Conservation (phyloP, 73 alveolate species). For the Paramecium pentaurelia region DNA sequence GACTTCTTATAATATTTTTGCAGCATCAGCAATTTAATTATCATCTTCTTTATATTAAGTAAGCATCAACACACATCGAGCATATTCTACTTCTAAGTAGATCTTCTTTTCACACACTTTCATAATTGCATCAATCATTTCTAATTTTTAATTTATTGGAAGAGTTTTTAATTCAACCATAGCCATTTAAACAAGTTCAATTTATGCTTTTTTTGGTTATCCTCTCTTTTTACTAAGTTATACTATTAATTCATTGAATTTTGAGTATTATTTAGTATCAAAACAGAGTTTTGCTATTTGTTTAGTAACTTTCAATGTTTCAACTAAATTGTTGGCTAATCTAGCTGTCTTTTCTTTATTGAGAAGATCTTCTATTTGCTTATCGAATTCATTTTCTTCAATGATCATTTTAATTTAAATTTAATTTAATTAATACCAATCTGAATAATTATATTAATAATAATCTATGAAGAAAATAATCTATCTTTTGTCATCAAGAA, state of each 20-base stretch:
- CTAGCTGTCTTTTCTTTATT: slow-evolving; percentile 81
- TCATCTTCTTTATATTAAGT: slow-evolving; percentile 81
- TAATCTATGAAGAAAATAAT: not conserved
- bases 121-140: slow-evolving; percentile 67
- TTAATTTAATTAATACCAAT: slow-evolving; percentile 33
- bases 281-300: slow-evolving; percentile 57
- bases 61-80: slow-evolving; percentile 69
- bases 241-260: slow-evolving; percentile 68
- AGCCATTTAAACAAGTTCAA: slow-evolving; percentile 74
- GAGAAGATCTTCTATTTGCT: slow-evolving; percentile 73
- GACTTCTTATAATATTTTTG: slow-evolving; percentile 87
- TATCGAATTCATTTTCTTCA: slow-evolving; percentile 65
- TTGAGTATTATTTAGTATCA: slow-evolving; percentile 62
- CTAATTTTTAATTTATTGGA: slow-evolving; percentile 65
- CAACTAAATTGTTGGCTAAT: slow-evolving; percentile 69
- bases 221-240: slow-evolving; percentile 75
- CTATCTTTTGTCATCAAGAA: not conserved
- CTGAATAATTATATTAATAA: not conserved
- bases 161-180: slow-evolving; percentile 67
- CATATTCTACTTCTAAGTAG: slow-evolving; percentile 86
- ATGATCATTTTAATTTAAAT: not conserved
- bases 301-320: slow-evolving; percentile 62
- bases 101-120: slow-evolving; percentile 84
- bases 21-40: slow-evolving; percentile 84
- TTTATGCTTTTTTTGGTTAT: slow-evolving; percentile 77